A percentile compares a stretch with the other conserved stretches of the same genome.
Evolutionary conservation across 2,329 filamentous ascomycete species (phyloP).

Genomic region (Purpureocillium takamizusanense): DNA sequence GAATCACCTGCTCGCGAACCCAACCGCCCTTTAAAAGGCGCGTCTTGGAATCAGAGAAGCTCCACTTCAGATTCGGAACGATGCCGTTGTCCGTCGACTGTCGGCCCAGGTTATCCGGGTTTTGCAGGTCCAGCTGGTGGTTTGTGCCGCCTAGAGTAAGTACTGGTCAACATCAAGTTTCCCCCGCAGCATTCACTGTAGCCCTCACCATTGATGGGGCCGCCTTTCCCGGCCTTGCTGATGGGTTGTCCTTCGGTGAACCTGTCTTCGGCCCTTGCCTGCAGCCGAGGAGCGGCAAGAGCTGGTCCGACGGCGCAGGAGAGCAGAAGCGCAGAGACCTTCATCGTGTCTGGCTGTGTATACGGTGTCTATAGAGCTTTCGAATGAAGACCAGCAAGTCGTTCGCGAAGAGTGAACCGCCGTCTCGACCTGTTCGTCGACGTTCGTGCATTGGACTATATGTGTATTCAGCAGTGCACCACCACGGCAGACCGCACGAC

Average conservation of each 20-base stretch:
- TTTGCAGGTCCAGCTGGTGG: slow-evolving; percentile 48
- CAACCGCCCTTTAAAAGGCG: slow-evolving; percentile 54
- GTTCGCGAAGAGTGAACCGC: too few species aligned
- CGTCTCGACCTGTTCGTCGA: too few species aligned
- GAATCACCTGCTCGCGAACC: slow-evolving; percentile 56
- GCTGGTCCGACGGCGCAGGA: slow-evolving; percentile 4
- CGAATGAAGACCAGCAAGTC: too few species aligned
- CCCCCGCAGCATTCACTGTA: not conserved
- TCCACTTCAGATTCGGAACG: slow-evolving; percentile 61
- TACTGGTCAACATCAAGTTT: not conserved
- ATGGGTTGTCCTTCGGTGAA: slow-evolving; percentile 47
- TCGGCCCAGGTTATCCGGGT: slow-evolving; percentile 53
- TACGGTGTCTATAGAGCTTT: too few species aligned
- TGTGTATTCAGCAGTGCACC: too few species aligned
- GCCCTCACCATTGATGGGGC: slow-evolving; percentile 43
- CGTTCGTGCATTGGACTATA: not conserved
- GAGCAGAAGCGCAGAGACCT: slow-evolving; percentile 1
- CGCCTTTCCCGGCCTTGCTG: slow-evolving; percentile 48
- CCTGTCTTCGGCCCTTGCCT: slow-evolving; percentile 13
- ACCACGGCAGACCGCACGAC: not conserved
- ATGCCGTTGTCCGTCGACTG: slow-evolving; percentile 54
- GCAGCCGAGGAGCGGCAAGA: slow-evolving; percentile 10
- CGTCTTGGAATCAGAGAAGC: slow-evolving; percentile 59
- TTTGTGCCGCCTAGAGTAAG: slow-evolving; percentile 50
- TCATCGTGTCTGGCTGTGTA: not conserved